Percentiles rank a stretch among this genome's conserved stretches.
phyloP scores from a whole-genome alignment of 192 early-diverging fungal genomes.

The Spizellomyces sp. region DNA sequence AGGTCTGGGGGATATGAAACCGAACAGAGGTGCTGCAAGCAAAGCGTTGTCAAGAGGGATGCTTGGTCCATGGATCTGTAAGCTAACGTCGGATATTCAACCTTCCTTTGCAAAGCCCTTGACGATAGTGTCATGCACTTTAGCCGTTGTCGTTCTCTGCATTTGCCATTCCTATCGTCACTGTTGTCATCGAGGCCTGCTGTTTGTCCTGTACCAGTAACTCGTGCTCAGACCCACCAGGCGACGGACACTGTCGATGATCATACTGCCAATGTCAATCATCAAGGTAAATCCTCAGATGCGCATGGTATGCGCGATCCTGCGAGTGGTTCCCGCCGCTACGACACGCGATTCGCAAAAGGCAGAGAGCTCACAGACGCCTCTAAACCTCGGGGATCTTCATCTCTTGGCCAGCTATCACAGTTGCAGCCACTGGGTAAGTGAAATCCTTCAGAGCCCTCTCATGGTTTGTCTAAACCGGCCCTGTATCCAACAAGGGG shows the following conservation, averaged over 20 bases:
- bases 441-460: background rate
- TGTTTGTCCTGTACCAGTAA: background rate
- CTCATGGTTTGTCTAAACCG: background rate
- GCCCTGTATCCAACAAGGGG: background rate
- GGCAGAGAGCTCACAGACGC: background rate
- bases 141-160: background rate
- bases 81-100: no score
- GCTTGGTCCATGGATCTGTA: background rate
- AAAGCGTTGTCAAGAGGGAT: background rate
- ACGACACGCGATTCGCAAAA: slow-evolving; percentile 1
- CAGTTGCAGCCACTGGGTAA: background rate
- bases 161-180: background rate
- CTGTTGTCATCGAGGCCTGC: background rate
- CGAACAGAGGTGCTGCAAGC: slow-evolving; percentile 19
- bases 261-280: no score
- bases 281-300: no score
- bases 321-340: background rate
- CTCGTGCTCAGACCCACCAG: background rate
- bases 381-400: slow-evolving; percentile 2
- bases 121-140: no score
- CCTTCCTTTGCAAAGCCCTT: no score
- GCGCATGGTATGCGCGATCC: no score
- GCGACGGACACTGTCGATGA: no score
- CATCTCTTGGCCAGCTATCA: background rate
- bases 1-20: slow-evolving; percentile 34